Conservation (phyloP, 805 yeast species). For the Ogataea glucozyma region DNA sequence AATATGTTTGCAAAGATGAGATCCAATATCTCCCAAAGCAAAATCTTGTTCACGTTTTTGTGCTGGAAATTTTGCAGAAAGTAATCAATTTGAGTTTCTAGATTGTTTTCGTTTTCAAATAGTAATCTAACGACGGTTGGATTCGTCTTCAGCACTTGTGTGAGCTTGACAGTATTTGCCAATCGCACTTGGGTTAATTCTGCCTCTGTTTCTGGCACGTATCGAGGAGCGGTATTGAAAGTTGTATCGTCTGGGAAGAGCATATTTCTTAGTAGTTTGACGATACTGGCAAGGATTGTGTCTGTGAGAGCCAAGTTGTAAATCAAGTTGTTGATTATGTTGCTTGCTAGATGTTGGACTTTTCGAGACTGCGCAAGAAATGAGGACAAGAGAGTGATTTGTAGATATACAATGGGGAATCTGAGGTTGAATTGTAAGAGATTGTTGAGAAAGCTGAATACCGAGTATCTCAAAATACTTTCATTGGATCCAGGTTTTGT, state of each 20-base stretch:
- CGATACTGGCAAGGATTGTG: constrained; percentile 10
- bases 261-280: constrained; percentile 26
- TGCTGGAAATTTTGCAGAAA: constrained; percentile 39
- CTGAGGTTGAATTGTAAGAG: constrained; percentile 17
- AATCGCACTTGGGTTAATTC: constrained; percentile 25
- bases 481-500: constrained; percentile 14
- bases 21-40: constrained; percentile 45
- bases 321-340: constrained; percentile 28
- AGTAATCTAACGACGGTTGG: constrained; percentile 9
- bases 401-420: constrained; percentile 21
- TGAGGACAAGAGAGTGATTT: constrained; percentile 11
- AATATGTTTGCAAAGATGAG: constrained; percentile 40
- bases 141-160: constrained; percentile 6
- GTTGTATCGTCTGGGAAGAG: constrained; percentile 32
- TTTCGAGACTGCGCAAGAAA: constrained; percentile 18
- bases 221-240: constrained; percentile 33
- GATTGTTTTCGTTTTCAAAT: constrained; percentile 8
- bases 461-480: constrained; percentile 18
- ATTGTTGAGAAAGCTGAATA: constrained; percentile 26
- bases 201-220: constrained; percentile 30
- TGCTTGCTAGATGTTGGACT: constrained; percentile 28
- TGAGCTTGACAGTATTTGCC: constrained; percentile 14
- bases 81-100: constrained; percentile 17
- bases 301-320: constrained; percentile 26
- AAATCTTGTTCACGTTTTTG: constrained; percentile 43